Percentiles rank a stretch among this genome's conserved stretches.
Evolutionary conservation across 768 basidiomycete genomes (phyloP).

Genomic region (Clitopilus hobsonii): DNA sequence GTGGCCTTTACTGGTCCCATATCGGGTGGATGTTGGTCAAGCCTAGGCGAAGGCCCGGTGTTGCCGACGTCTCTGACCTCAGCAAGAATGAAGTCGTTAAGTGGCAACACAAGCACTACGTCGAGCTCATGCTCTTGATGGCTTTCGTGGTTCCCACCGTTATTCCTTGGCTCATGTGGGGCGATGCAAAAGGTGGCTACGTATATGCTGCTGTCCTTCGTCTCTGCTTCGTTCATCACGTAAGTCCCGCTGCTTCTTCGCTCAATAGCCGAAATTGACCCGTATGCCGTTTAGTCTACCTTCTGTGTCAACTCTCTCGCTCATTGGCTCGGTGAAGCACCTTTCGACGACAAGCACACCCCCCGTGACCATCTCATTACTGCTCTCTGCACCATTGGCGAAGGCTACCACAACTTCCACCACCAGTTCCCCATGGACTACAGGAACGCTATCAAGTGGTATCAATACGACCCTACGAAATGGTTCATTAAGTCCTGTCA

Average conservation of each 20-base stretch:
- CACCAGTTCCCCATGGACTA: slow-evolving; percentile 97
- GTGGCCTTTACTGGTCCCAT: slow-evolving; percentile 83
- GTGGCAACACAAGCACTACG: slow-evolving; percentile 87
- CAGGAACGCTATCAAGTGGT: slow-evolving; percentile 93
- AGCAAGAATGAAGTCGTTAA: slow-evolving; percentile 72
- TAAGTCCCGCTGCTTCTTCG: slow-evolving; percentile 29
- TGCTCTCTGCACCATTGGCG: slow-evolving; percentile 87
- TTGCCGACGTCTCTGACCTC: slow-evolving; percentile 86
- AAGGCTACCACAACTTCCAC: slow-evolving; percentile 99
- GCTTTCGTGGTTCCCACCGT: slow-evolving; percentile 70
- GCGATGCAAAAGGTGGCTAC: slow-evolving; percentile 82
- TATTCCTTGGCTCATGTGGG: slow-evolving; percentile 79
- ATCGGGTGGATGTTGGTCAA: slow-evolving; percentile 93
- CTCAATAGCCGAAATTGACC: background rate
- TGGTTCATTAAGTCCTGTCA: slow-evolving; percentile 78
- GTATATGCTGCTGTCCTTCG: slow-evolving; percentile 79
- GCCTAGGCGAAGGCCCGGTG: slow-evolving; percentile 84
- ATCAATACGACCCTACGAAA: slow-evolving; percentile 90
- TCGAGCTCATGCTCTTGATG: slow-evolving; percentile 64
- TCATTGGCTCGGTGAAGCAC: slow-evolving; percentile 91
- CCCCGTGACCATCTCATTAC: slow-evolving; percentile 88
- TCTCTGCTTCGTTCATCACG: slow-evolving; percentile 84
- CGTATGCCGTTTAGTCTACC: slow-evolving; percentile 58
- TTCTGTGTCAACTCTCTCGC: slow-evolving; percentile 97
- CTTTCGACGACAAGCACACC: slow-evolving; percentile 94